phyloP scores from a whole-genome alignment of 2,329 filamentous ascomycete genomes.

The Pseudodiploospora longispora region DNA sequence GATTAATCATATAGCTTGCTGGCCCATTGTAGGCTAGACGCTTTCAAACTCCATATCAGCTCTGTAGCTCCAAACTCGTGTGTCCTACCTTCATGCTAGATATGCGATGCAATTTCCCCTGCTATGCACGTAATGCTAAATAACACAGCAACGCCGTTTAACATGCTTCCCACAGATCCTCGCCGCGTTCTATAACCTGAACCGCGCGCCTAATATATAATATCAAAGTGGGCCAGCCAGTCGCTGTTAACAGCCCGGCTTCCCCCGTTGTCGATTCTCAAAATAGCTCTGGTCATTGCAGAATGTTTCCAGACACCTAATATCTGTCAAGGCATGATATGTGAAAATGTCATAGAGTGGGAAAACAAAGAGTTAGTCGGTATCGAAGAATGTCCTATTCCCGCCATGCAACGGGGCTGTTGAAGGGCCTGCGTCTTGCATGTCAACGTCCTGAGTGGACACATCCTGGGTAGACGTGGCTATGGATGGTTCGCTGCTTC shows the following conservation, averaged over 20 bases:
- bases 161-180: conserved; percentile 24
- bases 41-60: conserved; percentile 15
- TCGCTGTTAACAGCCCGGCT: conserved; percentile 12
- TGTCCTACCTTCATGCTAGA: conserved; percentile 8
- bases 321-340: neutral
- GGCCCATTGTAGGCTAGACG: conserved; percentile 10
- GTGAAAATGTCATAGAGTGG: neutral
- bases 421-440: conserved; percentile 48
- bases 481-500: conserved; percentile 21
- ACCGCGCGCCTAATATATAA: conserved; percentile 21
- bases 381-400: conserved; percentile 43
- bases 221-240: conserved; percentile 18
- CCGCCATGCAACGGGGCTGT: conserved; percentile 43
- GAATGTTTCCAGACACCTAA: neutral
- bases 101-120: conserved; percentile 21
- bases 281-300: neutral
- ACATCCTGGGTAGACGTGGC: conserved; percentile 25
- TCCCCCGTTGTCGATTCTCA: conserved; percentile 4
- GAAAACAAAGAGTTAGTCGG: conserved; percentile 24
- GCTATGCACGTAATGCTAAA: conserved; percentile 17
- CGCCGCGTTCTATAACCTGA: conserved; percentile 23
- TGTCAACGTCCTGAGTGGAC: conserved; percentile 41
- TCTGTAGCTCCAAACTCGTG: conserved; percentile 13
- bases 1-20: conserved; percentile 2
- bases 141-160: conserved; percentile 28